Evolutionary conservation across 352 stramenopile genomes (phyloP).

Genomic region (Globisporangium paroecandrum): DNA sequence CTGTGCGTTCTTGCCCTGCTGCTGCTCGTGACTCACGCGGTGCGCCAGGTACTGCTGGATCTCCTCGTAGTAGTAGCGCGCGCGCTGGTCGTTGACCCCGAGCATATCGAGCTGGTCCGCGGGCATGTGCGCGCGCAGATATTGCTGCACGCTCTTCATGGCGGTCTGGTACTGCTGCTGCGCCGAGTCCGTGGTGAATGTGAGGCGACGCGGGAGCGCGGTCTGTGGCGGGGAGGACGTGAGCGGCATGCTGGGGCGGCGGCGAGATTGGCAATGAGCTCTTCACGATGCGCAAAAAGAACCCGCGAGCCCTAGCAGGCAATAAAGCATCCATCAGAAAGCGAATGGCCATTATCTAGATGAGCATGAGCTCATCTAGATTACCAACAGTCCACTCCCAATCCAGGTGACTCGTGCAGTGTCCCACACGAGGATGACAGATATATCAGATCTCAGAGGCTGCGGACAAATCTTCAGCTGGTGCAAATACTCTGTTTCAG

Average conservation of each 20-base stretch:
- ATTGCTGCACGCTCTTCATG: conserved; percentile 54
- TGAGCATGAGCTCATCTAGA: not conserved
- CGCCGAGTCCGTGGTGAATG: conserved; percentile 16
- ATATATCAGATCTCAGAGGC: not conserved
- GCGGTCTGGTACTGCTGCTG: conserved; percentile 38
- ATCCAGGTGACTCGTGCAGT: not conserved
- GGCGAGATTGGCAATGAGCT: conserved; percentile 11
- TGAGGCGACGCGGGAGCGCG: conserved; percentile 15
- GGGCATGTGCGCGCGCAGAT: conserved; percentile 36
- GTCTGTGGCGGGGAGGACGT: not conserved
- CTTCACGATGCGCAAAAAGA: not conserved
- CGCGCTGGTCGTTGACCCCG: conserved; percentile 48
- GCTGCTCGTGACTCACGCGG: conserved; percentile 22
- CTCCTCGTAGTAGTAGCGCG: conserved; percentile 50
- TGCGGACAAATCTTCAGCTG: not conserved
- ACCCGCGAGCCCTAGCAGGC: not conserved
- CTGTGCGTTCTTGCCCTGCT: not conserved
- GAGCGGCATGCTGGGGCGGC: conserved; percentile 12
- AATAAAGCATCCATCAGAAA: not conserved
- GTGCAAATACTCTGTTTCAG: no score
- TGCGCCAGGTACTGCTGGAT: conserved; percentile 54
- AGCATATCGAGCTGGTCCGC: conserved; percentile 36
- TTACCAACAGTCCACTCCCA: conserved; percentile 6
- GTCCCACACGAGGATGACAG: conserved; percentile 1
- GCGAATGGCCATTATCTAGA: conserved; percentile 1